Conservation (phyloP, 306 rosid genomes). For the Rosa lucieae region DNA sequence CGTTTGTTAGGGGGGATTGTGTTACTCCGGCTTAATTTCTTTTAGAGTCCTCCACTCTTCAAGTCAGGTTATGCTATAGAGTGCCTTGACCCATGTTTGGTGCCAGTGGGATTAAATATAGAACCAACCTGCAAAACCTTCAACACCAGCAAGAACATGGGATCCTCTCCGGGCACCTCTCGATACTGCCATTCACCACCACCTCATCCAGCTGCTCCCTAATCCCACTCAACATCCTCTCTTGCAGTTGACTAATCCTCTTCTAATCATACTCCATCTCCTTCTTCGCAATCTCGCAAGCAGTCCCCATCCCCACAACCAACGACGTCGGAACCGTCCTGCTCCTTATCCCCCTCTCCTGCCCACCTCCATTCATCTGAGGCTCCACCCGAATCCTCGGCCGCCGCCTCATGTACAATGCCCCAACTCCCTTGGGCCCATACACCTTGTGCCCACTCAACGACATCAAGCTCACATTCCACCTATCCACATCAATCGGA, state of each 20-base stretch:
- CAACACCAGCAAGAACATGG: too few species aligned
- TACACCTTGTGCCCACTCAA: conserved; percentile 89
- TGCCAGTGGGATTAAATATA: too few species aligned
- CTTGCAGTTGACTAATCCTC: conserved; percentile 58
- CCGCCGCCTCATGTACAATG: conserved; percentile 76
- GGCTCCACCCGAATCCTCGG: conserved; percentile 97
- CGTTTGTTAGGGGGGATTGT: too few species aligned
- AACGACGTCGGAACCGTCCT: conserved; percentile 90
- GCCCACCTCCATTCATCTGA: conserved; percentile 99
- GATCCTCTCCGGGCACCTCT: too few species aligned
- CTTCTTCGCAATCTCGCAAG: conserved; percentile 74
- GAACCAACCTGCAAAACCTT: too few species aligned
- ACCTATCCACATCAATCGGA: conserved; percentile 70
- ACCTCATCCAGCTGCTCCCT: conserved; percentile 70
- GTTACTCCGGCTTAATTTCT: too few species aligned
- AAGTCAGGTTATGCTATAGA: too few species aligned
- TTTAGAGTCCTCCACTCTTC: too few species aligned
- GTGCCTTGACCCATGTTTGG: too few species aligned
- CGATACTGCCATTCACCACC: conserved; percentile 77
- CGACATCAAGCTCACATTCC: conserved; percentile 98
- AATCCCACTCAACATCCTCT: conserved; percentile 63
- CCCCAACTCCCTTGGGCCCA: conserved; percentile 85
- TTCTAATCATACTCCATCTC: conserved; percentile 83
- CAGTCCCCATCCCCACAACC: conserved; percentile 89
- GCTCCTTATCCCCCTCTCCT: conserved; percentile 90